Percentiles rank a stretch among this genome's conserved stretches.
Conservation (phyloP, 148 eudicot species). For the Selenicereus undatus region DNA sequence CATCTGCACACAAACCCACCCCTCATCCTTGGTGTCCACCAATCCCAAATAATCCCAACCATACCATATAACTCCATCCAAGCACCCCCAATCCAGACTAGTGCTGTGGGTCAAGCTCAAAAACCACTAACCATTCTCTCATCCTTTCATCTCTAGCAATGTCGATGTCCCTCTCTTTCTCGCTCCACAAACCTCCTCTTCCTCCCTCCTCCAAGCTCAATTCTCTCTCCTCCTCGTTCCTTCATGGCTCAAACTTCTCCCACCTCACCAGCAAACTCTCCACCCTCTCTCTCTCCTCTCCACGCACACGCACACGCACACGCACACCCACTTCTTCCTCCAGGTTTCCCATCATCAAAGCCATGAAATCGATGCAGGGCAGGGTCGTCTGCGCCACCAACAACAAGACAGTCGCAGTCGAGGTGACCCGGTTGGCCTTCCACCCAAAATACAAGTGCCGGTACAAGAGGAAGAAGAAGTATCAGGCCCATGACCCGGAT, state of each 20-base stretch:
- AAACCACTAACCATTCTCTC: constrained; percentile 32
- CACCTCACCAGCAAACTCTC: constrained; percentile 36
- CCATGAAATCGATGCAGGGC: constrained; percentile 62
- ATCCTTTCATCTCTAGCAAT: constrained; percentile 32
- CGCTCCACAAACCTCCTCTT: constrained; percentile 36
- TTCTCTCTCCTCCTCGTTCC: constrained; percentile 47
- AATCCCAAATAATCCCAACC: background rate
- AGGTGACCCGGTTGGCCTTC: constrained; percentile 60
- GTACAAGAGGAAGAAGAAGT: constrained; percentile 76
- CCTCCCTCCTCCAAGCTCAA: constrained; percentile 32
- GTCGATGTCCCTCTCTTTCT: constrained; percentile 47
- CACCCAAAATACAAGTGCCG: constrained; percentile 83
- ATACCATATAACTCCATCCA: background rate
- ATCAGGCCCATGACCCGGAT: constrained; percentile 80
- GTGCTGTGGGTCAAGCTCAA: background rate
- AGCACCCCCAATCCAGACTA: background rate
- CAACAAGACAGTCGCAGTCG: constrained; percentile 79
- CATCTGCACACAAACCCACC: background rate
- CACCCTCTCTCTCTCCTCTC: constrained; percentile 33
- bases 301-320: constrained; percentile 21
- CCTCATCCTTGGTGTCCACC: background rate
- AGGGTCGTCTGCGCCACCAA: constrained; percentile 55
- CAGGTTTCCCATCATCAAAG: constrained; percentile 41
- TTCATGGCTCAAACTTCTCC: constrained; percentile 43
- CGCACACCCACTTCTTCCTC: constrained; percentile 15